These are phyloP conservation scores for Paraurostyla sp. DNA, from an alignment of 73 alveolate genomes.

Conservation along the genomic window DNA sequence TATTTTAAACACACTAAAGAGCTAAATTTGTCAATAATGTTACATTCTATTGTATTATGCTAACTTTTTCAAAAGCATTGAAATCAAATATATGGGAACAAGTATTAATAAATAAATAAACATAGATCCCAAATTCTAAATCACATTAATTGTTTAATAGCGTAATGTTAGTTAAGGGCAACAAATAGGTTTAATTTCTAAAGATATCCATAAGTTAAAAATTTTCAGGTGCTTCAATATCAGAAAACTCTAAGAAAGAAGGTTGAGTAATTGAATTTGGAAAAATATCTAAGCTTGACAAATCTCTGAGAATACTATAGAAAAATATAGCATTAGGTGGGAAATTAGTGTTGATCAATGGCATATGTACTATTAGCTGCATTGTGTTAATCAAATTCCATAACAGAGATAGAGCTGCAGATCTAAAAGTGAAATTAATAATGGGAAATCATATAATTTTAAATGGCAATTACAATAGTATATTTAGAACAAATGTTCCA, in stretches of 20 bases:
- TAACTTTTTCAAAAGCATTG: too few relatives aligned
- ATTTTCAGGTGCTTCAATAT: background rate
- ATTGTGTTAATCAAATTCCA: constrained; percentile 36
- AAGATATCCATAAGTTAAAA: background rate
- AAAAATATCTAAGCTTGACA: background rate
- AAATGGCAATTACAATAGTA: background rate
- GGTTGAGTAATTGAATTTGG: background rate
- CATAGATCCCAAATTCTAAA: background rate
- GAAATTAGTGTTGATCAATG: background rate
- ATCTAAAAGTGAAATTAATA: too few relatives aligned
- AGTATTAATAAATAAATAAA: background rate
- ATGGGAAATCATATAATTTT: too few relatives aligned
- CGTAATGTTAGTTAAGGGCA: background rate
- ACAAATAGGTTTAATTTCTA: background rate
- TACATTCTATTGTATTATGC: too few relatives aligned
- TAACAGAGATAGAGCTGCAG: background rate
- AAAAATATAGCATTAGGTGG: constrained; percentile 18
- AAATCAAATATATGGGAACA: too few relatives aligned
- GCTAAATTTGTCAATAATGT: too few relatives aligned
- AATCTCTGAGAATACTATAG: background rate
- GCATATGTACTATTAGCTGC: constrained; percentile 1
- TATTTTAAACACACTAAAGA: too few relatives aligned
- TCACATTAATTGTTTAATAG: background rate
- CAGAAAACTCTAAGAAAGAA: background rate
- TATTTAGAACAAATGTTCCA: background rate